Evolutionary conservation across 139 green algal genomes (phyloP), one percentile per base, ranked within the genome.

Genomic region (Chlamydomonas sphaeroides): DNA sequence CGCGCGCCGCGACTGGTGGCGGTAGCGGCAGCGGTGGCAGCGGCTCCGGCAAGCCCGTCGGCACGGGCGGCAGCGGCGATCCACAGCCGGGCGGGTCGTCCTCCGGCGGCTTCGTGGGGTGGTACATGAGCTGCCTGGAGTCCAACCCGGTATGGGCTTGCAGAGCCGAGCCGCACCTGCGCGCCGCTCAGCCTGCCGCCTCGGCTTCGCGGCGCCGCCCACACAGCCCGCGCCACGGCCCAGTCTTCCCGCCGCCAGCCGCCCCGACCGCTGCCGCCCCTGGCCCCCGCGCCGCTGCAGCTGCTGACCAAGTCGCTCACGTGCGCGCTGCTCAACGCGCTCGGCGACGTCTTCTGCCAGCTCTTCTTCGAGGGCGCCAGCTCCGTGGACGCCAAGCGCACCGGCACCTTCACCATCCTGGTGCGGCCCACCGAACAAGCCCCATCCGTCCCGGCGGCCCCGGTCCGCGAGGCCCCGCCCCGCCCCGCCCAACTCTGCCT

Each of bases 281-380:
- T n/a, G n/a, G n/a, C n/a, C n/a, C n/a, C n/a, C n/a, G n/a, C n/a
- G n/a, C n/a, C n/a, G 18, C 53, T 20, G 59, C 87, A 88, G 59
- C 76, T 97, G 65, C 49, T 91, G 7, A 98, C 95, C 68, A 98
- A 98, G 80, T 78, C 90, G 10, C 51, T 94, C 32, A 98, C 95
- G 0, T 93, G 93, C 11, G 96, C 86, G 0, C 18, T 96, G n/a
- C 86, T 98, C 15, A 98, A 98, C 68, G 92, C 84, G 21, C 28
- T 96, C 30, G 96, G 96, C 4, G 96, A 98, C 84, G 33, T 94
- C 15, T 85, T 98, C 33, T 92, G 91, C 41, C 95, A 98, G 81
- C n/a, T 90, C 21, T 65, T 89, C 20, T 84, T 98, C 20, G 93
- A 97, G 76, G 85, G 91, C 35, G 56, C 68, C 1, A 56, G 67